Percentiles rank a stretch among this genome's conserved stretches.
phyloP scores from a whole-genome alignment of 768 basidiomycete species.

The Cyclocybe aegerita region DNA sequence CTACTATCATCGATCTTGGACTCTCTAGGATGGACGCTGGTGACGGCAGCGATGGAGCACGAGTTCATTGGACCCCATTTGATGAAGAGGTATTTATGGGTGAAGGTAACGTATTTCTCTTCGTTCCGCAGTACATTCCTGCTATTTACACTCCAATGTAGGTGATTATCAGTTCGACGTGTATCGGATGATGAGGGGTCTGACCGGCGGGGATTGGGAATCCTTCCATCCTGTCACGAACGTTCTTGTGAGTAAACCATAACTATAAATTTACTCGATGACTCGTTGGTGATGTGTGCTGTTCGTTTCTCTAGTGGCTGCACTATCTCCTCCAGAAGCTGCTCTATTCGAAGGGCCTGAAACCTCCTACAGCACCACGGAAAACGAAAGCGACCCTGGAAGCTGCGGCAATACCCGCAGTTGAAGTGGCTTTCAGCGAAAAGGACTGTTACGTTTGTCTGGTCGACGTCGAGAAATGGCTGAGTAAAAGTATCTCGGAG shows the following conservation, averaged over 20 bases:
- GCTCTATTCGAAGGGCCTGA: conserved; percentile 66
- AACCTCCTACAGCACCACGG: conserved; percentile 44
- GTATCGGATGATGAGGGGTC: conserved; percentile 81
- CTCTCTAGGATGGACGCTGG: conserved; percentile 79
- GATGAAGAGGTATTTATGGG: conserved; percentile 93
- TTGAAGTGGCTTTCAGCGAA: conserved; percentile 50
- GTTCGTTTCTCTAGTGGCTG: conserved; percentile 65
- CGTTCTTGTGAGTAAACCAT: conserved; percentile 65
- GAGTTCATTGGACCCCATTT: conserved; percentile 74
- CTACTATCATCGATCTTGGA: conserved; percentile 93
- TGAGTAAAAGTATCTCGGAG: conserved; percentile 45
- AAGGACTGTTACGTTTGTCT: conserved; percentile 70
- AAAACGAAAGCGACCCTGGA: conserved; percentile 32
- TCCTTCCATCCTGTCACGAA: conserved; percentile 82
- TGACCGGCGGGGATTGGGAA: conserved; percentile 68
- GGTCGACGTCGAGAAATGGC: conserved; percentile 60
- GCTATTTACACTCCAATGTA: conserved; percentile 20
- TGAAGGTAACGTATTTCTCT: conserved; percentile 50
- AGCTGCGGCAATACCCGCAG: conserved; percentile 6
- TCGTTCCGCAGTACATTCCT: too few relatives aligned
- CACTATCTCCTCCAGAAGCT: conserved; percentile 82
- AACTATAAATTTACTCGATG: background rate
- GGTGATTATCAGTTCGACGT: conserved; percentile 95
- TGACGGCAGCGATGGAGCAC: conserved; percentile 42
- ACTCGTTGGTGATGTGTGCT: background rate